A percentile compares a stretch with the other conserved stretches of the same genome.
phyloP scores from a whole-genome alignment of 352 stramenopile genomes.

The Poterioochromonas sp. region DNA sequence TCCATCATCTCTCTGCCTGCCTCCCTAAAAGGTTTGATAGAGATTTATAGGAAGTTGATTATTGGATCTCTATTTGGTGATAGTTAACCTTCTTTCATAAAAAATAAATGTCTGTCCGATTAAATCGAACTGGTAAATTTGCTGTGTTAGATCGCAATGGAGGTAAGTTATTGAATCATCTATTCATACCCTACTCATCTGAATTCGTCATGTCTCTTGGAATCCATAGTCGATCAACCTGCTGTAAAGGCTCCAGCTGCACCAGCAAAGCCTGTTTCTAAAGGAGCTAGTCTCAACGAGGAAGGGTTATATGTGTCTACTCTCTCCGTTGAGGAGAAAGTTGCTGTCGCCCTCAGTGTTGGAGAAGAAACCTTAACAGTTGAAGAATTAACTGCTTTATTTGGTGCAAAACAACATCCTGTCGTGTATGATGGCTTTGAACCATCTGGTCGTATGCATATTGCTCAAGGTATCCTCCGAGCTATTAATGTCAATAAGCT shows the following conservation, averaged over 20 bases:
- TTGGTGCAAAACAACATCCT: constrained; percentile 75
- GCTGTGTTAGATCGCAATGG: constrained; percentile 40
- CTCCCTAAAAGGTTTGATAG: too few relatives aligned
- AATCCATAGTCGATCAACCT: too few relatives aligned
- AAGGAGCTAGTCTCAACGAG: constrained; percentile 34
- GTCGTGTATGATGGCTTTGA: constrained; percentile 98
- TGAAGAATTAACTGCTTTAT: constrained; percentile 62
- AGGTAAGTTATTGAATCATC: too few relatives aligned
- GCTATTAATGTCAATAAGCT: constrained; percentile 94
- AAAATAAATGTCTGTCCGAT: not conserved
- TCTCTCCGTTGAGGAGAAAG: constrained; percentile 67
- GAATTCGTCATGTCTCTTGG: too few relatives aligned
- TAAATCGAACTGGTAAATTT: constrained; percentile 45
- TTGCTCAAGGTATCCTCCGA: constrained; percentile 89
- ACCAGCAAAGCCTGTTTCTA: too few relatives aligned
- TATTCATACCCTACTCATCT: too few relatives aligned
- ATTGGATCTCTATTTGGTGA: too few relatives aligned
- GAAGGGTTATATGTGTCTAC: constrained; percentile 52
- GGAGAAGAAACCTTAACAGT: constrained; percentile 77
- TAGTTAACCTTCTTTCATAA: too few relatives aligned
- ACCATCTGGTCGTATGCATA: constrained; percentile 96
- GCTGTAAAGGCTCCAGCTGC: too few relatives aligned
- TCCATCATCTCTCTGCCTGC: too few relatives aligned
- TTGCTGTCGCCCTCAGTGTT: constrained; percentile 64
- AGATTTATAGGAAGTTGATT: too few relatives aligned